Base-by-base conservation (phyloP, 2,329 filamentous ascomycete genomes). In the Aspergillus chevalieri region DNA sequence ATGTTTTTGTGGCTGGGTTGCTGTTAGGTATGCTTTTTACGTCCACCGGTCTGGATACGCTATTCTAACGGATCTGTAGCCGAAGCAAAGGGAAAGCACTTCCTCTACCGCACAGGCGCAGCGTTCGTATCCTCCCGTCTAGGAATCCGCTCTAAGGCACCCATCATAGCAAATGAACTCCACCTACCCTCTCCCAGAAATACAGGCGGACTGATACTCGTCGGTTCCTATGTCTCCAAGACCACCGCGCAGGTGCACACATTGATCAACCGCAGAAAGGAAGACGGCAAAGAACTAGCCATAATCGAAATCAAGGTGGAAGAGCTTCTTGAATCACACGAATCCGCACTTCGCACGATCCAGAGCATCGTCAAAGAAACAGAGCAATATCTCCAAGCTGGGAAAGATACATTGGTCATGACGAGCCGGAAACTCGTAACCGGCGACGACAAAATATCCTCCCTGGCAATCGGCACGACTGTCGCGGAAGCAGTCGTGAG, bases 171-270 rank as follows among this genome's bases (percentile, higher is more conserved):
- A 0, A 53, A 59, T 0, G 68, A 78, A 21, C 63, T 82, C 0
- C 53, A 68, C 0, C 61, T 76, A 8, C 57, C 61, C 0, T 64
- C 64, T 0, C 62, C 63, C 0, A 56, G 57, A 10, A 50, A 62
- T 2, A 65, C 66, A 0, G 80, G 79, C 0, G 79, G 78, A 0
- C 58, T 83, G 0, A 72, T 82, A 15, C 72, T 83, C 14, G 79
- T 78, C 0, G 79, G 80, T 0, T 80, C 76, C 0, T 82, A 83
- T 42, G 78, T 82, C 0, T 78, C 78, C 2, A 82, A 82, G 54
- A 83, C 80, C 0, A 82, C 80, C 0, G 73, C 76, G 0, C 79
- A 82, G 48, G 61, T 82, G 1, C 70, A 75, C 22, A 61, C 64
- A 2, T 57, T 82, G 7, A 63, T 66, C 0, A 59, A 67, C 2